These are phyloP conservation scores for Kwoniella shivajii DNA, from an alignment of 1,284 basidiomycete genomes.

Conservation along the genomic window DNA sequence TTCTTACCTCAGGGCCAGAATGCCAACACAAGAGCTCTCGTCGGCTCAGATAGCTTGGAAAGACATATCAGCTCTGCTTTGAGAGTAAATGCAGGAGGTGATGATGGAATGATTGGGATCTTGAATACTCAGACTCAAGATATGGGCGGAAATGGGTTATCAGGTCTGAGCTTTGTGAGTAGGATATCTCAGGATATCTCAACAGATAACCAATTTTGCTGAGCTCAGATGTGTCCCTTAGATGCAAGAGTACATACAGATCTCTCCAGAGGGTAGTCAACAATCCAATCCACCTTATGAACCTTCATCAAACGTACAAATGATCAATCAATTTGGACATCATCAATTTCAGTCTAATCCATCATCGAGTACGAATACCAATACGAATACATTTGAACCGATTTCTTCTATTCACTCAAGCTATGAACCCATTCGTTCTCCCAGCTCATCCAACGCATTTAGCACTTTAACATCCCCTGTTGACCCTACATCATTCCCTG, in stretches of 20 bases:
- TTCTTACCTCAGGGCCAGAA: neutral
- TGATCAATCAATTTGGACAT: neutral
- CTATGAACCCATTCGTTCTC: neutral
- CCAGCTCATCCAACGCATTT: neutral
- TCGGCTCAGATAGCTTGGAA: constrained; percentile 10
- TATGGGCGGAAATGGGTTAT: constrained; percentile 2
- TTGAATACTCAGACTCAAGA: constrained; percentile 16
- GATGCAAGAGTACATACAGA: constrained; percentile 10
- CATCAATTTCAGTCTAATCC: neutral
- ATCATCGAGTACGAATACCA: neutral
- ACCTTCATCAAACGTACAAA: neutral
- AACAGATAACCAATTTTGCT: neutral
- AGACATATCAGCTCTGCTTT: constrained; percentile 15
- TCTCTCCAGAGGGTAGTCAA: neutral
- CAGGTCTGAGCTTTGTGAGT: constrained; percentile 21
- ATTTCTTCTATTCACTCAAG: neutral
- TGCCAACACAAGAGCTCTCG: constrained; percentile 1
- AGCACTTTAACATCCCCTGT: neutral
- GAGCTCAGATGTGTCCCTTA: neutral
- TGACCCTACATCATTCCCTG: neutral
- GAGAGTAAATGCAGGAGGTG: constrained; percentile 13
- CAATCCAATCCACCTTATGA: neutral
- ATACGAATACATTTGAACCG: neutral
- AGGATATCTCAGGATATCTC: neutral
- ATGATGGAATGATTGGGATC: constrained; percentile 25